Evolutionary conservation across 345 rosid genomes (phyloP).

Genomic region (Pistacia integerrima): DNA sequence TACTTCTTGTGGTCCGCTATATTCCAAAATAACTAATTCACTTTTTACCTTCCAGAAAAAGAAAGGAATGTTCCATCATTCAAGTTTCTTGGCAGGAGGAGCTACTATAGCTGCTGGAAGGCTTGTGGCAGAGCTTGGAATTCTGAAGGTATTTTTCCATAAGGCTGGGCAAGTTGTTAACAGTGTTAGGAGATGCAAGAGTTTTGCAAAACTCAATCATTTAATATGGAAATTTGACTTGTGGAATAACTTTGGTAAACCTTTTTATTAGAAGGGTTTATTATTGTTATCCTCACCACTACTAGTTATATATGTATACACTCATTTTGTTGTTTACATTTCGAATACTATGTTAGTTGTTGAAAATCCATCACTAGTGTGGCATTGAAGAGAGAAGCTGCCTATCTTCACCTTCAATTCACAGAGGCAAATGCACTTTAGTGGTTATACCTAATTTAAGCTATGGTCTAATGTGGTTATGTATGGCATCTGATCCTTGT

Average conservation of each 20-base stretch:
- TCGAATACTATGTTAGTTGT: neutral
- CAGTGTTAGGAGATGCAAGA: neutral
- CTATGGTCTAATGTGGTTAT: neutral
- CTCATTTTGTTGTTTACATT: neutral
- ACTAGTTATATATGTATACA: neutral
- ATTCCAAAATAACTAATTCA: neutral
- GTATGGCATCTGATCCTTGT: slow-evolving; percentile 9
- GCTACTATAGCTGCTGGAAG: slow-evolving; percentile 92
- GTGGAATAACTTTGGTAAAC: neutral
- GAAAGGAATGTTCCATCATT: slow-evolving; percentile 95
- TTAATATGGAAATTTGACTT: neutral
- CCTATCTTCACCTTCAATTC: neutral
- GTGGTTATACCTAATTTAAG: neutral
- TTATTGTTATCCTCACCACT: neutral
- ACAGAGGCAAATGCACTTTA: neutral
- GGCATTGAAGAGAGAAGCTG: neutral
- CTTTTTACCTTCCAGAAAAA: slow-evolving; percentile 56
- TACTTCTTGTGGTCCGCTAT: neutral
- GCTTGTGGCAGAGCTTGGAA: slow-evolving; percentile 62
- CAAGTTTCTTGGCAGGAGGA: slow-evolving; percentile 97
- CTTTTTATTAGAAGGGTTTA: neutral
- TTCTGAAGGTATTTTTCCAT: slow-evolving; percentile 58
- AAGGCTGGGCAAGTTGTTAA: neutral
- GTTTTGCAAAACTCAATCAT: neutral
- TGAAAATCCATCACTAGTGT: neutral